Conservation (phyloP, 306 rosid genomes). For the Prunus armeniaca region DNA sequence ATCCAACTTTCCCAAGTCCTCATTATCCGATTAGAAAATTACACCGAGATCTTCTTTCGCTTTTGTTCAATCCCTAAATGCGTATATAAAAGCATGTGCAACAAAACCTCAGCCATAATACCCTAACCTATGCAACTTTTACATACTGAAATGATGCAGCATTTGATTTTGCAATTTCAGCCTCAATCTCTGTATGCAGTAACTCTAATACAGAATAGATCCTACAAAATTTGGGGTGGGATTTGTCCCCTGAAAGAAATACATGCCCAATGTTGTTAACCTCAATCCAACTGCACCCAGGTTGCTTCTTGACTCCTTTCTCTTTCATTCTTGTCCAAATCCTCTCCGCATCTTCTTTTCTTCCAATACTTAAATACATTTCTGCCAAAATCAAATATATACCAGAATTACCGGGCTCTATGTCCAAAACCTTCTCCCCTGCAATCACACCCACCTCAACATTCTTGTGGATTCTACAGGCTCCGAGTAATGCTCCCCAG, state of each 20-base stretch:
- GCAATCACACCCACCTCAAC: constrained; percentile 40
- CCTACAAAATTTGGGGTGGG: constrained; percentile 32
- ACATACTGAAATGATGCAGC: constrained; percentile 18
- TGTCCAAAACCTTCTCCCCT: constrained; percentile 39
- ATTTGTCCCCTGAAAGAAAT: constrained; percentile 52
- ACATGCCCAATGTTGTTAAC: constrained; percentile 29
- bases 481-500: constrained; percentile 64
- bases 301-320: constrained; percentile 56
- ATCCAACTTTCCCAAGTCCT: neutral
- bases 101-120: neutral
- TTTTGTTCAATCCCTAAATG: neutral
- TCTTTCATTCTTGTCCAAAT: constrained; percentile 45
- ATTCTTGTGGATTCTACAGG: constrained; percentile 52
- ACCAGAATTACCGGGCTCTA: constrained; percentile 49
- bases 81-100: neutral
- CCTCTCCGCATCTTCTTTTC: constrained; percentile 36
- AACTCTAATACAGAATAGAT: constrained; percentile 28
- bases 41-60: neutral
- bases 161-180: constrained; percentile 13
- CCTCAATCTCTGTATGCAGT: constrained; percentile 34
- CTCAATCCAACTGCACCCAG: constrained; percentile 60
- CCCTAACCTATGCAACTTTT: constrained; percentile 11
- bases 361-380: constrained; percentile 32
- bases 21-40: neutral
- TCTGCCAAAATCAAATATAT: constrained; percentile 51